Evolutionary conservation across 805 yeast genomes (phyloP).

Genomic region (Barnettozyma pratensis): DNA sequence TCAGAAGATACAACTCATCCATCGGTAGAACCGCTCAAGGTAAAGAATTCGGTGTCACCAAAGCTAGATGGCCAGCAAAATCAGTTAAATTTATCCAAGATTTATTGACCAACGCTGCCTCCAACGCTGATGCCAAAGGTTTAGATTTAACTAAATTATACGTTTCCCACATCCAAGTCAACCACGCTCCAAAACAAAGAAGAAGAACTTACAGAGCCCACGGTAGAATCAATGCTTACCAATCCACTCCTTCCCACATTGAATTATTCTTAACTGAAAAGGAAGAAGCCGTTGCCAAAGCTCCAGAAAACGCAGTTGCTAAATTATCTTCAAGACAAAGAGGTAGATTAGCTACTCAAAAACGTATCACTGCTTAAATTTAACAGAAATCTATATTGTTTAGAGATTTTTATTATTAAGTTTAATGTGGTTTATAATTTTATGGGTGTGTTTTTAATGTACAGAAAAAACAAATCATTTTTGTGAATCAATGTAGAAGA

Average conservation of each 20-base stretch:
- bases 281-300: slow-evolving; percentile 90
- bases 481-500: not conserved
- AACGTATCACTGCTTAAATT: slow-evolving; percentile 69
- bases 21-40: slow-evolving; percentile 99
- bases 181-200: slow-evolving; percentile 99
- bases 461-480: slow-evolving; percentile 6
- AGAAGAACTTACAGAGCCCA: slow-evolving; percentile 99
- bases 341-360: slow-evolving; percentile 86
- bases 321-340: slow-evolving; percentile 88
- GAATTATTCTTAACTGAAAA: slow-evolving; percentile 95
- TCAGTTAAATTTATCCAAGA: slow-evolving; percentile 93
- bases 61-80: slow-evolving; percentile 99
- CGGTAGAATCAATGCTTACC: slow-evolving; percentile 99
- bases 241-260: slow-evolving; percentile 98
- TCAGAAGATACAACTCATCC: slow-evolving; percentile 95
- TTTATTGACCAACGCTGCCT: slow-evolving; percentile 94
- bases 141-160: slow-evolving; percentile 91
- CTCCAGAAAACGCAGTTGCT: slow-evolving; percentile 61
- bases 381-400: not conserved
- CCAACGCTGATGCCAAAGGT: slow-evolving; percentile 99
- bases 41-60: slow-evolving; percentile 99
- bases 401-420: not conserved
- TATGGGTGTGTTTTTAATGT: slow-evolving; percentile 12
- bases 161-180: slow-evolving; percentile 98
- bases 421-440: slow-evolving; percentile 10